Evolutionary conservation across 2,329 filamentous ascomycete genomes (phyloP).

Genomic region (Colletotrichum sp.): DNA sequence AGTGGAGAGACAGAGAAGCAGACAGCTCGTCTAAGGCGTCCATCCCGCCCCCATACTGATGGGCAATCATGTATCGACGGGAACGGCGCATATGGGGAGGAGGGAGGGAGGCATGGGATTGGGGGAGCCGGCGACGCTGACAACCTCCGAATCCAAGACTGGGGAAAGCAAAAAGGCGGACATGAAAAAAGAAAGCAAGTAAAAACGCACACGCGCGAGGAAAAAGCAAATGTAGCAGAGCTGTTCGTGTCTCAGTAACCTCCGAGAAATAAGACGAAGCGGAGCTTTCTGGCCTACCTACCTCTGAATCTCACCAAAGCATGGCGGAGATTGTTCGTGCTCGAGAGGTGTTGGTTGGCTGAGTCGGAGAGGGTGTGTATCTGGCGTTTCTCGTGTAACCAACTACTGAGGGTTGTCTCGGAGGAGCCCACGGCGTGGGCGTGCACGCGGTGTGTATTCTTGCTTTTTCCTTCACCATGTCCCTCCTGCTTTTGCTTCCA

Average conservation of each 20-base stretch:
- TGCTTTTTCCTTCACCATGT: neutral
- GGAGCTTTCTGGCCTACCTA: neutral
- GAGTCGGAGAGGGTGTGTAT: neutral
- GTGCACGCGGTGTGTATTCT: neutral
- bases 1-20: neutral
- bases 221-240: neutral
- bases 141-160: neutral
- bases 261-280: neutral
- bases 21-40: neutral
- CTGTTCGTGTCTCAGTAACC: neutral
- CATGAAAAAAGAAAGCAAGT: neutral
- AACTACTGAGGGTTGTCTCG: neutral
- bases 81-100: neutral
- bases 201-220: neutral
- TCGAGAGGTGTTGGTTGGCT: neutral
- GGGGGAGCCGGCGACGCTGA: neutral
- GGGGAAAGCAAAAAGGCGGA: neutral
- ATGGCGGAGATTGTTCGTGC: neutral
- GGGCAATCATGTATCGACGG: neutral
- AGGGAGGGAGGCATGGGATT: neutral
- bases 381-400: neutral
- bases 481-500: neutral
- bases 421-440: conserved; percentile 1
- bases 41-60: neutral
- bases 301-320: neutral